These are phyloP conservation scores for Phytophthora hybrid DNA, from an alignment of 352 stramenopile genomes.

Conservation along the genomic window DNA sequence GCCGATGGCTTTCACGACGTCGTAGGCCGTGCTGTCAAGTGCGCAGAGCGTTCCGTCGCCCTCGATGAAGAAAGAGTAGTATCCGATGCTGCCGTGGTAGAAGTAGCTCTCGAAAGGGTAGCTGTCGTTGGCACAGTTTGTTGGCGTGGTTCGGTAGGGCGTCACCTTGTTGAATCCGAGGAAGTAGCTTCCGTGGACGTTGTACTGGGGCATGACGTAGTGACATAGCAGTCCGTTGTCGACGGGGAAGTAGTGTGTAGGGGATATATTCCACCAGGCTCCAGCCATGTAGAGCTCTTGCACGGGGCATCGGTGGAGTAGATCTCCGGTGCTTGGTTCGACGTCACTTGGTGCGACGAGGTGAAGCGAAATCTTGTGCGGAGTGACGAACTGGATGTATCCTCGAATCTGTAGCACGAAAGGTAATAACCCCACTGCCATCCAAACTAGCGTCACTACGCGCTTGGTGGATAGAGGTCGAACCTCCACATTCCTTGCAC, in stretches of 20 bases:
- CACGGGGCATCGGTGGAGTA: not conserved
- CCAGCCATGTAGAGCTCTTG: not conserved
- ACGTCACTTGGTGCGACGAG: not conserved
- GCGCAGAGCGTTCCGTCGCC: conserved; percentile 6
- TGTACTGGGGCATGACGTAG: conserved; percentile 26
- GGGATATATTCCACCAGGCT: not conserved
- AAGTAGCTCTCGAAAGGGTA: conserved; percentile 17
- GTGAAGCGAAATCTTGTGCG: conserved; percentile 26
- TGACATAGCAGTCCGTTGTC: conserved; percentile 9
- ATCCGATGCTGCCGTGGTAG: conserved; percentile 16
- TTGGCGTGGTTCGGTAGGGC: conserved; percentile 3
- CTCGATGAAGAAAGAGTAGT: conserved; percentile 12
- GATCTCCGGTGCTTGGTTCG: not conserved
- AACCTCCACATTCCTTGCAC: no score
- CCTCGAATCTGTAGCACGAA: conserved; percentile 16
- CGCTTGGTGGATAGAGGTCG: not conserved
- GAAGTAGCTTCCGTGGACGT: conserved; percentile 14
- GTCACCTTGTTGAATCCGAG: not conserved
- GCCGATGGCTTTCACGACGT: conserved; percentile 9
- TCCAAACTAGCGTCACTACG: conserved; percentile 8
- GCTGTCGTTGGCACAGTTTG: conserved; percentile 8
- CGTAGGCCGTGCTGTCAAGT: conserved; percentile 15
- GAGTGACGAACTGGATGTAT: conserved; percentile 21
- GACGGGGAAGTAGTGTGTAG: conserved; percentile 12
- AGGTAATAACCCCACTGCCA: conserved; percentile 2